A percentile compares a stretch with the other conserved stretches of the same genome.
Conservation (phyloP, 2,329 filamentous ascomycete species). For the Fusarium tupiense region DNA sequence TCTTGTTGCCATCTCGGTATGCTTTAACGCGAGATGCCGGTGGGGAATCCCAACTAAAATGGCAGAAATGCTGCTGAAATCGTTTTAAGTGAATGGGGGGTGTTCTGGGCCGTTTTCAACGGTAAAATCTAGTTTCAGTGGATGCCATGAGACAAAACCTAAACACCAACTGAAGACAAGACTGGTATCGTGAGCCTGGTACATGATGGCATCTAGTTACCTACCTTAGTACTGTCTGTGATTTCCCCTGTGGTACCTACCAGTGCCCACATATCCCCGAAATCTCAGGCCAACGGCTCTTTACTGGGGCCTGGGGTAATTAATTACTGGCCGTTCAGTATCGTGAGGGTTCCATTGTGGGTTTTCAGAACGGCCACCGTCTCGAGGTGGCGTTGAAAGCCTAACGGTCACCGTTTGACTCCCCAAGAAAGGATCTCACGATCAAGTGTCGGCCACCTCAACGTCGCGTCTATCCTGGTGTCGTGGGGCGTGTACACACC, state of each 20-base stretch:
- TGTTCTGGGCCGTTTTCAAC: background rate
- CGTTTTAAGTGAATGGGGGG: no score
- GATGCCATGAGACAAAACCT: background rate
- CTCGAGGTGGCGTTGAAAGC: conserved; percentile 6
- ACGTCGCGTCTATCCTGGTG: conserved; percentile 7
- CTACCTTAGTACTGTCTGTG: background rate
- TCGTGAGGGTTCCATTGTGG: conserved; percentile 24
- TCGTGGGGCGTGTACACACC: conserved; percentile 6
- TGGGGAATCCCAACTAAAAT: conserved; percentile 20
- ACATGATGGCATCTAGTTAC: background rate
- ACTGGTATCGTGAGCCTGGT: conserved; percentile 1
- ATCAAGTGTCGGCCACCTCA: conserved; percentile 7
- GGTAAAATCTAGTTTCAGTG: background rate
- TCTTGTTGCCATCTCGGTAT: conserved; percentile 31
- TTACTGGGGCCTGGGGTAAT: conserved; percentile 5
- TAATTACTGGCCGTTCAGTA: background rate
- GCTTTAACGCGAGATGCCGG: conserved; percentile 41
- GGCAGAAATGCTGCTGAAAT: background rate
- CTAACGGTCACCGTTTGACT: conserved; percentile 30
- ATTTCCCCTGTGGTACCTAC: background rate
- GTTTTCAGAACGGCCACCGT: conserved; percentile 32
- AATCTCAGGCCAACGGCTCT: conserved; percentile 26
- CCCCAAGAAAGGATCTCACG: conserved; percentile 16
- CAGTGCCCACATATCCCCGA: conserved; percentile 26
- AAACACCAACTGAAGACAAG: background rate